Base-by-base conservation (phyloP, 345 rosid species). In the Linum trigynum region DNA sequence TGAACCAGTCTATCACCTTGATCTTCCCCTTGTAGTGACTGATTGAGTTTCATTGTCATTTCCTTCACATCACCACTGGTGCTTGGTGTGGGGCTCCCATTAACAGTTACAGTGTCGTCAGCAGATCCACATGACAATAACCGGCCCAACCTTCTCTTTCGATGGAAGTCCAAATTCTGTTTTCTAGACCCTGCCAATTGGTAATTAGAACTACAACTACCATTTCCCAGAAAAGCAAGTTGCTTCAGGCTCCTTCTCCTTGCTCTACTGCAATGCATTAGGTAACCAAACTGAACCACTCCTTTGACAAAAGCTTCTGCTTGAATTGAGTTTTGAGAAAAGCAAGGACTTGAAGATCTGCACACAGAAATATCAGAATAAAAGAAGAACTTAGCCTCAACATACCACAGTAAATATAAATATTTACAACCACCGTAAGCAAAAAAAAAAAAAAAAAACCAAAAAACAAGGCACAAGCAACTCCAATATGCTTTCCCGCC, bases 1-100 rank as follows among this genome's bases (percentile, higher is more conserved):
- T 94, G 96, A 72, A 90, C 83, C 66, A 94, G 90, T 76, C 80
- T 95, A 76, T 80, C 84, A 69, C 82, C 85, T 53, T 72, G 82
- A 66, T 86, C 85, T 65, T 85, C 87, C 51, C 75, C 86, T 64
- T 84, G 88, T 59, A 90, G 68, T 35, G 99, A 84, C 51, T 78
- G 87, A 62, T 69, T 76, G 48, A 94, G 82, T 74, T 85, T 85
- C 60, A 79, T 72, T 72, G 88, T 84, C 82, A 85, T 79, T 65
- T 81, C 89, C 76, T 88, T 88, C 61, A 94, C 92, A 71, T 84
- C 80, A 53, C 75, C 68, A 53, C 58, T 71, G 57, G 77, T 62
- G 73, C 86, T 76, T 39, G 87, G 64, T 55, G 77, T 79, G 7
- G 76, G 74, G 70, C 70, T 82, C 38, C 88, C 95, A 64, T 88